Conservation (phyloP, 345 rosid genomes). For the Eutrema heterophyllum region DNA sequence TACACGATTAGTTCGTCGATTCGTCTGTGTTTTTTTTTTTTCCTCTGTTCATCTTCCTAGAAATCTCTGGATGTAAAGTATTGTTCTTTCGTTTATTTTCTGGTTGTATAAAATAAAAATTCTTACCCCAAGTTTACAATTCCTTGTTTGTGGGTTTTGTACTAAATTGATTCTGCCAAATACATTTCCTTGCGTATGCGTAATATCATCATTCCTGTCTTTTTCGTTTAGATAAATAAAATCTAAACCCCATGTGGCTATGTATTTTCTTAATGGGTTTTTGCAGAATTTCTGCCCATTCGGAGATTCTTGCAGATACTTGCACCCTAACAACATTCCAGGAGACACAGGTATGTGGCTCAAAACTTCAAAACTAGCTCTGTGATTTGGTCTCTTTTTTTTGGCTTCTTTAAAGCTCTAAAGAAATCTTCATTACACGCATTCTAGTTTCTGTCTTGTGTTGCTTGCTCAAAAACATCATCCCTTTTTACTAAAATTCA, state of each 20-base stretch:
- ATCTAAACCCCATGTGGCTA: background rate
- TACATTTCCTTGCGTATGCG: background rate
- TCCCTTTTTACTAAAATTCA: background rate
- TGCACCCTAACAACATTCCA: conserved; percentile 44
- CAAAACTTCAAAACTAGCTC: background rate
- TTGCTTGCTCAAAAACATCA: background rate
- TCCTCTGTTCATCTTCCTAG: background rate
- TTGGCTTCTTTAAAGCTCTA: background rate
- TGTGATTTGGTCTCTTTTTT: background rate
- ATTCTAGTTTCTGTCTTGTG: background rate
- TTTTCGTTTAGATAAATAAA: background rate
- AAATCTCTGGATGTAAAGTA: background rate
- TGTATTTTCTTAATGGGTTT: background rate
- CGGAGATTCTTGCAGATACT: conserved; percentile 78
- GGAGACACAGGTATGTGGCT: background rate
- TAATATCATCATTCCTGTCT: background rate
- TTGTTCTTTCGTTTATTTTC: background rate
- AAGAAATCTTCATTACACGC: background rate
- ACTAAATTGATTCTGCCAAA: background rate
- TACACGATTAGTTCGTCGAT: background rate
- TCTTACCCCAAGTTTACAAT: background rate
- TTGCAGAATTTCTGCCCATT: conserved; percentile 74
- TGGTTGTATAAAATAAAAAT: background rate
- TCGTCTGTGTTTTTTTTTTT: background rate
- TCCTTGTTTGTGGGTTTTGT: background rate